These are phyloP conservation scores for Aspergillus homomorphus DNA, from an alignment of 495 filamentous ascomycete species.

Conservation along the genomic window DNA sequence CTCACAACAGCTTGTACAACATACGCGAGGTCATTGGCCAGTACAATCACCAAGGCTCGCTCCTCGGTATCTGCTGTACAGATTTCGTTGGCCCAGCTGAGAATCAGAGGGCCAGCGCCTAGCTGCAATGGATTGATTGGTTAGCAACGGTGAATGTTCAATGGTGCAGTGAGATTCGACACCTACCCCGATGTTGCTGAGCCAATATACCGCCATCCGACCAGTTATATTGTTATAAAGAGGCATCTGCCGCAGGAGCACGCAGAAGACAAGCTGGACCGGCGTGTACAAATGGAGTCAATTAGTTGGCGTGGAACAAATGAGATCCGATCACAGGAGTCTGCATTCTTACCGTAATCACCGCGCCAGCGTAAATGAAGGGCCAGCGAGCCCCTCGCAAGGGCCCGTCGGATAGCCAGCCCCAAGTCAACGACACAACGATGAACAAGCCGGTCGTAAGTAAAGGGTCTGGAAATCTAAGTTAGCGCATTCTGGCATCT, in stretches of 20 bases:
- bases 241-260: conserved; percentile 34
- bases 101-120: conserved; percentile 25
- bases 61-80: conserved; percentile 29
- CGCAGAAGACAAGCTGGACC: conserved; percentile 25
- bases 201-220: conserved; percentile 29
- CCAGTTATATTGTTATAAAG: conserved; percentile 32
- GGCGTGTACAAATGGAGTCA: not conserved
- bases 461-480: conserved; percentile 14
- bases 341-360: conserved; percentile 25
- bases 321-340: not conserved
- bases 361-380: conserved; percentile 34
- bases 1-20: conserved; percentile 31
- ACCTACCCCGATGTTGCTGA: conserved; percentile 24
- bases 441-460: conserved; percentile 32
- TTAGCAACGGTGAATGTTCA: not conserved
- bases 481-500: not conserved
- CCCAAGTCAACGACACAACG: conserved; percentile 31
- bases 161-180: not conserved
- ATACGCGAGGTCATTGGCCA: conserved; percentile 27
- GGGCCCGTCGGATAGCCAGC: conserved; percentile 35
- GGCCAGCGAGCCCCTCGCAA: conserved; percentile 33
- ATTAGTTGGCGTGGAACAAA: not conserved
- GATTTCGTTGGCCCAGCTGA: conserved; percentile 31
- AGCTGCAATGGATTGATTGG: conserved; percentile 1
- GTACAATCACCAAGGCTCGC: conserved; percentile 23